Evolutionary conservation across 176 grass and related monocot genomes (phyloP), one percentile per base, ranked within the genome.

Genomic region (Themeda triandra): DNA sequence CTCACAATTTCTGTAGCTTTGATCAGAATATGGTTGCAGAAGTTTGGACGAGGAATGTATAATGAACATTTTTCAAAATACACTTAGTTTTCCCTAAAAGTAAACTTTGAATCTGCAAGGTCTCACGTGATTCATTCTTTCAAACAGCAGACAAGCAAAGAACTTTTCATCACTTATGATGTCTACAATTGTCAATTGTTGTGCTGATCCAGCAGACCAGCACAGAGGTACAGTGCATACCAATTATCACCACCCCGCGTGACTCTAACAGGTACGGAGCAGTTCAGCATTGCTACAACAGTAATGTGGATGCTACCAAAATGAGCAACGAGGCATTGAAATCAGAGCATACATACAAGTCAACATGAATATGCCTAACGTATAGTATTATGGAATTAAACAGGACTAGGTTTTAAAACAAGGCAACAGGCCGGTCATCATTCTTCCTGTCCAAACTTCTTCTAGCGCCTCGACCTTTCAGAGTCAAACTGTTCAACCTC

Each of bases 391-490:
- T 71, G 35, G 66, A 48, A 76, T 87, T 71, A 68, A 68, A 83
- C 81, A 75, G 23, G 35, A 17, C 45, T 67, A 14, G 48, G n/a
- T n/a, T 79, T 89, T 87, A 85, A 89, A 79, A 39, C 66, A 75
- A 79, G 86, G 79, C 81, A 73, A 81, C 53, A 46, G 56, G n/a
- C 17, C 65, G 83, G 27, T 30, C 27, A 23, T 77, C 65, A 73
- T 98, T 94, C 79, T 98, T 92, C 84, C 87, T 98, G 45, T 93
- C 92, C 51, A 91, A 71, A 80, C 73, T 92, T 90, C 89, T 84
- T 71, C 79, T 80, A 40, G 65, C 68, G 67, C 67, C 85, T 71
- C 86, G 88, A 66, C 83, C 85, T 59, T 80, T 91, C 36, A 83
- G 66, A 39, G 84, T 46, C 74, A 85, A 31, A 45, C 70, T 71